Conservation (phyloP, 495 filamentous ascomycete species). For the Lasiosphaeria ovina region DNA sequence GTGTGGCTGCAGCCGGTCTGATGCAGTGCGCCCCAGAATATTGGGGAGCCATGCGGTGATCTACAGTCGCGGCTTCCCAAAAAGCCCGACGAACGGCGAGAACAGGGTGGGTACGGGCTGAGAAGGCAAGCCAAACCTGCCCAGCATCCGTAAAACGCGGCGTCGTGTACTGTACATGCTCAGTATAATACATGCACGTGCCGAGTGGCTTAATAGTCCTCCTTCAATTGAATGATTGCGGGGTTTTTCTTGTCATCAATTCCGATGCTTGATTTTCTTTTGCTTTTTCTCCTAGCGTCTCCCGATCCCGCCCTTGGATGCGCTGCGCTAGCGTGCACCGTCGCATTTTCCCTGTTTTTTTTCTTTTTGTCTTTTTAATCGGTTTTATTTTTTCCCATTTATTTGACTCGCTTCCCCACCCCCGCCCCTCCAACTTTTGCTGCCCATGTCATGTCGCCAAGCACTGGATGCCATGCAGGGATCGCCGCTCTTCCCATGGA, state of each 20-base stretch:
- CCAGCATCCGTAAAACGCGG: neutral
- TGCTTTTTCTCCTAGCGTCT: slow-evolving; percentile 23
- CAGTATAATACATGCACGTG: too few relatives aligned
- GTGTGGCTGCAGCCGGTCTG: neutral
- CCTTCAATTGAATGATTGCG: neutral
- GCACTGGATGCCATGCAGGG: neutral
- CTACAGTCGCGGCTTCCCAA: slow-evolving; percentile 8
- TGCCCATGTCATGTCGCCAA: neutral
- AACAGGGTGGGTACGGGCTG: neutral
- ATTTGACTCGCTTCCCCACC: neutral
- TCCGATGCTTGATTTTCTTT: neutral
- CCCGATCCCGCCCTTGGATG: slow-evolving; percentile 16
- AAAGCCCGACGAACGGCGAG: neutral
- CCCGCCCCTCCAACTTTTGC: neutral
- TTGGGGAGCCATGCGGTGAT: slow-evolving; percentile 4
- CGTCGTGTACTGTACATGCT: too few relatives aligned
- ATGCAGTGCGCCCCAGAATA: neutral
- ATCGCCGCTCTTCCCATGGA: neutral
- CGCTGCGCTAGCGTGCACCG: neutral
- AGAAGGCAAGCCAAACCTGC: slow-evolving; percentile 5
- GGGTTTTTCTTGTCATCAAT: slow-evolving; percentile 8
- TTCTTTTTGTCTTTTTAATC: neutral
- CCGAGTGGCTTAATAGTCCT: neutral
- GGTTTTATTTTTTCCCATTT: neutral
- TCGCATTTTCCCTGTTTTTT: slow-evolving; percentile 3